These are phyloP conservation scores for Trichoderma semiorbis DNA, from an alignment of 2,329 filamentous ascomycete genomes.

Conservation along the genomic window DNA sequence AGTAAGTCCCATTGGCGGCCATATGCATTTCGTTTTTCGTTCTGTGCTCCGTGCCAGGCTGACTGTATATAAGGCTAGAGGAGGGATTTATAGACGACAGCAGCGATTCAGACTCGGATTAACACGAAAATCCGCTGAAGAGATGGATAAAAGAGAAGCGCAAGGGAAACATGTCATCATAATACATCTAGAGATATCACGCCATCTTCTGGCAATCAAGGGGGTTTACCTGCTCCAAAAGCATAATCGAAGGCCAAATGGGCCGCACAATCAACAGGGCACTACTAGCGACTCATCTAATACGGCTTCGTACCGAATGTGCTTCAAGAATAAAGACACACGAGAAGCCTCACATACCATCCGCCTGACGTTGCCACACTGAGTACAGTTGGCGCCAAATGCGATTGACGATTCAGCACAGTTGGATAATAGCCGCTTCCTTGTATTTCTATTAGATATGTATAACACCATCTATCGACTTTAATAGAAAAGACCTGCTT, in stretches of 20 bases:
- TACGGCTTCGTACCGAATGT: neutral
- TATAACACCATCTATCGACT: neutral
- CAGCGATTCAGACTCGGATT: slow-evolving; percentile 38
- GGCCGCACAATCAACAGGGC: neutral
- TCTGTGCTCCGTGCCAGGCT: neutral
- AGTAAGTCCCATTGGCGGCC: slow-evolving; percentile 45
- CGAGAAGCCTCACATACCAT: neutral
- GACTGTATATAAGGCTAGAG: slow-evolving; percentile 30
- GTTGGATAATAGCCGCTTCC: neutral
- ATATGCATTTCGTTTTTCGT: neutral
- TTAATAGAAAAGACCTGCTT: neutral
- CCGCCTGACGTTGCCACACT: neutral
- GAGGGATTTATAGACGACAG: slow-evolving; percentile 45
- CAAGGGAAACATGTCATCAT: neutral
- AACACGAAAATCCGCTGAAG: neutral
- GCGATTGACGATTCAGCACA: neutral
- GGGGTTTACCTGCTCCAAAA: neutral
- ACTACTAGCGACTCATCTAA: neutral
- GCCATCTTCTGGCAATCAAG: neutral
- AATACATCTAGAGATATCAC: neutral
- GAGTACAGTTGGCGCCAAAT: neutral
- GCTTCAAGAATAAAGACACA: neutral
- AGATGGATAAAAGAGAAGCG: neutral
- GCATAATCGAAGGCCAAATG: neutral
- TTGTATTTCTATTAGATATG: neutral